Percentiles rank a stretch among this genome's conserved stretches.
phyloP scores from a whole-genome alignment of 2,329 filamentous ascomycete genomes.

The Neurospora crassa region DNA sequence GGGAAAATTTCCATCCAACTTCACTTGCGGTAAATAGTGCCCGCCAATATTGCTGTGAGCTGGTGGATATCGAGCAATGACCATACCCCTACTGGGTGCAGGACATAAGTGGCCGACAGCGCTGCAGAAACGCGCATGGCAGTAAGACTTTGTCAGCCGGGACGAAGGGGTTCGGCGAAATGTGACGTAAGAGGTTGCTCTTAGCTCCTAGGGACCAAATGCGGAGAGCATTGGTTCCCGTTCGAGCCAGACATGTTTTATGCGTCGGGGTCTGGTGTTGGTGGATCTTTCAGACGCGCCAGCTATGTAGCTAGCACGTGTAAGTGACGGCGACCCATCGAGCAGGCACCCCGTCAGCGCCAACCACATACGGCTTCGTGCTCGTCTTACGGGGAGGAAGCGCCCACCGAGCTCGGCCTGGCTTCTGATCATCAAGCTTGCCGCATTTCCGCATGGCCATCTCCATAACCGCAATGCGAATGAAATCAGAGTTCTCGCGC shows the following conservation, averaged over 20 bases:
- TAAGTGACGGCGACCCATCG: constrained; percentile 41
- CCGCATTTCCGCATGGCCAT: constrained; percentile 61
- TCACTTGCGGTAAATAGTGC: not conserved
- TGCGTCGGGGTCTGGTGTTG: not conserved
- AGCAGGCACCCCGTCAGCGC: constrained; percentile 47
- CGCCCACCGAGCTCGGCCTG: constrained; percentile 58
- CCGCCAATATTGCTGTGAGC: not conserved
- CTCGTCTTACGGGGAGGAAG: constrained; percentile 53
- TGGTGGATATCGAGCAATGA: not conserved
- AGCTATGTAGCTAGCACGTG: not conserved
- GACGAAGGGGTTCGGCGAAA: not conserved
- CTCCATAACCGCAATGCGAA: constrained; percentile 61
- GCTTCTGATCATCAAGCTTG: constrained; percentile 55
- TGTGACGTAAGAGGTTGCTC: not conserved
- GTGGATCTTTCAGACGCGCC: not conserved
- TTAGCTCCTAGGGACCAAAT: not conserved
- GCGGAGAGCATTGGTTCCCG: not conserved
- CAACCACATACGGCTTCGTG: constrained; percentile 45
- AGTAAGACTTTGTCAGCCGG: not conserved
- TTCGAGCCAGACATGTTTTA: not conserved
- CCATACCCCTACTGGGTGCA: not conserved
- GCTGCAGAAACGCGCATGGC: not conserved
- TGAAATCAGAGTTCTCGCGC: constrained; percentile 62
- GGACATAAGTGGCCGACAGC: not conserved
- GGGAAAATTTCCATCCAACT: not conserved